Conservation (phyloP, 495 filamentous ascomycete species). For the Lasiosphaeria miniovina region DNA sequence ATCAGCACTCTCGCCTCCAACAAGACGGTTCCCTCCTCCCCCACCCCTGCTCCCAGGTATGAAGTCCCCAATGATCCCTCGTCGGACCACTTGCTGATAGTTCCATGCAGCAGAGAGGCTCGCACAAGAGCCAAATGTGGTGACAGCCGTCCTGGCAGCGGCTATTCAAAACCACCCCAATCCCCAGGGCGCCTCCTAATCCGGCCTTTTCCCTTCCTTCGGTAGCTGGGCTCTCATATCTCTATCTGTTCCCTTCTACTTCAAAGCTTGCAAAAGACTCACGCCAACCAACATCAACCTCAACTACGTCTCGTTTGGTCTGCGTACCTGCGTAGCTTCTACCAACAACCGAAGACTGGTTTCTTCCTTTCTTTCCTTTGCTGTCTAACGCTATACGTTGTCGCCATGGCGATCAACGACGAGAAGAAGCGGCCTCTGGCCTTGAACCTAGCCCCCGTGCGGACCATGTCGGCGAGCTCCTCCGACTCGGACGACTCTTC, state of each 20-base stretch:
- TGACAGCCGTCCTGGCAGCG: slow-evolving; percentile 38
- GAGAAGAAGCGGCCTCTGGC: slow-evolving; percentile 52
- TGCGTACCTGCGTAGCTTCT: slow-evolving; percentile 25
- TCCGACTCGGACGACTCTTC: slow-evolving; percentile 53
- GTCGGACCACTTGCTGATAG: slow-evolving; percentile 30
- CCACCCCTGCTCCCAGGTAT: slow-evolving; percentile 19
- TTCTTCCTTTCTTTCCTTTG: slow-evolving; percentile 33
- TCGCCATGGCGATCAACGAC: slow-evolving; percentile 30
- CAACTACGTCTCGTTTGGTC: slow-evolving; percentile 6
- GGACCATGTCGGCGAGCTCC: slow-evolving; percentile 49
- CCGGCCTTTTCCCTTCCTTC: slow-evolving; percentile 35
- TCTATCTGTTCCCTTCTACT: slow-evolving; percentile 30
- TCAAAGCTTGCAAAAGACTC: slow-evolving; percentile 19
- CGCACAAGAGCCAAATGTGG: slow-evolving; percentile 21
- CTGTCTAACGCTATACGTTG: slow-evolving; percentile 20
- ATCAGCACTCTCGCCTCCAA: slow-evolving; percentile 27
- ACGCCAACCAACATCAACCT: slow-evolving; percentile 1
- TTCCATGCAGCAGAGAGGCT: slow-evolving; percentile 40
- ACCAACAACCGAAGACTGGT: slow-evolving; percentile 29
- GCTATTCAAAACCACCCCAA: slow-evolving; percentile 52
- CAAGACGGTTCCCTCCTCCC: slow-evolving; percentile 20
- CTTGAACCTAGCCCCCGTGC: slow-evolving; percentile 45
- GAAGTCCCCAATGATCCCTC: slow-evolving; percentile 19
- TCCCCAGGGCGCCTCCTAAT: slow-evolving; percentile 36
- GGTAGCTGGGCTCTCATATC: slow-evolving; percentile 57